phyloP scores from a whole-genome alignment of 2,329 filamentous ascomycete species.

The Arthrobotrys musiformis region DNA sequence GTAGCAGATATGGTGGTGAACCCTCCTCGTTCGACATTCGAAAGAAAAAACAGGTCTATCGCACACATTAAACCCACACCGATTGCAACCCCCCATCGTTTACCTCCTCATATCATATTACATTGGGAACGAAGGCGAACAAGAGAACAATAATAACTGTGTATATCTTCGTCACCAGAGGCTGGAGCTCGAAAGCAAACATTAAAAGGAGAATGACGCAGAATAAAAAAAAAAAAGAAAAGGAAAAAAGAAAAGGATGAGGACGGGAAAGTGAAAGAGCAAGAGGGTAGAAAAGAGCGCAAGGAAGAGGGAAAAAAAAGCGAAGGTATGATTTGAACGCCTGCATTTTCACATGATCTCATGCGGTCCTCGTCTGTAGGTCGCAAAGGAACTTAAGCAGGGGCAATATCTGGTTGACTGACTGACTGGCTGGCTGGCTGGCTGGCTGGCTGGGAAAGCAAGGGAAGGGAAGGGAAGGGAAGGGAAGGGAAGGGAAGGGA shows the following conservation, averaged over 20 bases:
- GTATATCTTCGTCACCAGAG: conserved; percentile 35
- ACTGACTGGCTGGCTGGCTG: background rate
- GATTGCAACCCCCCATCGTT: conserved; percentile 6
- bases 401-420: background rate
- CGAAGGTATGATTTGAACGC: background rate
- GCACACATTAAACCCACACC: conserved; percentile 43
- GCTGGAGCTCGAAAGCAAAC: conserved; percentile 4
- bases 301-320: conserved; percentile 2
- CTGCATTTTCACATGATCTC: conserved; percentile 28
- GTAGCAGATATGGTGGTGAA: conserved; percentile 3
- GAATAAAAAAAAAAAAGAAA: conserved; percentile 3
- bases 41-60: conserved; percentile 45
- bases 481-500: conserved; percentile 15
- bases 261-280: background rate
- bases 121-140: conserved; percentile 21
- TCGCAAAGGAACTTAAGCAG: background rate
- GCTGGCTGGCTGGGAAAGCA: background rate
- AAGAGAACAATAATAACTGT: conserved; percentile 40
- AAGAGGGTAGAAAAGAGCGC: background rate
- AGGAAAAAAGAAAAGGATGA: conserved; percentile 6
- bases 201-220: conserved; percentile 21
- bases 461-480: conserved; percentile 19
- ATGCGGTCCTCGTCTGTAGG: conserved; percentile 25
- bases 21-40: background rate
- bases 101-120: conserved; percentile 29